phyloP scores from a whole-genome alignment of 768 basidiomycete species.

The Russula emetica region DNA sequence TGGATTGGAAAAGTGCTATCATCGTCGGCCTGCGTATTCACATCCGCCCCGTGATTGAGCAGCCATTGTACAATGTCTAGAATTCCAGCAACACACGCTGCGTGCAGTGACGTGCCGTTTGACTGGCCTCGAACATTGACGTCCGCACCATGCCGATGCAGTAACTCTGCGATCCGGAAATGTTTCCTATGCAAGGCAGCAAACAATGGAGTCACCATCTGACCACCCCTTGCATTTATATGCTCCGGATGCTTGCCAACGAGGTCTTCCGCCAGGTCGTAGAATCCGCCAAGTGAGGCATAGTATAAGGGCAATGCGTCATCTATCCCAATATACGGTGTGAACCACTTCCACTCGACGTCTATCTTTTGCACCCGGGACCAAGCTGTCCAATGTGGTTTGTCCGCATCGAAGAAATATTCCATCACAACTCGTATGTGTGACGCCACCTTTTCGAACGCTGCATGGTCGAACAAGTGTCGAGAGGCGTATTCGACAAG shows the following conservation, averaged over 20 bases:
- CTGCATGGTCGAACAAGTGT: slow-evolving; percentile 8
- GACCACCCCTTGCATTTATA: not conserved
- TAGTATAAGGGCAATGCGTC: not conserved
- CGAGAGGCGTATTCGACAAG: slow-evolving; percentile 46
- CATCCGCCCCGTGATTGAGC: not conserved
- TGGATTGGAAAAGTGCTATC: not conserved
- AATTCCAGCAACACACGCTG: too few species aligned
- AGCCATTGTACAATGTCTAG: too few species aligned
- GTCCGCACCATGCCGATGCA: not conserved
- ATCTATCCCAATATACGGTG: too few species aligned
- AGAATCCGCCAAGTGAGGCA: slow-evolving; percentile 8
- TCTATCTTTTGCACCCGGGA: not conserved
- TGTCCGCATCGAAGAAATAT: not conserved
- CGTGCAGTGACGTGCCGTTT: too few species aligned
- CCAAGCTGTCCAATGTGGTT: slow-evolving; percentile 8
- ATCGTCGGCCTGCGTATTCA: not conserved
- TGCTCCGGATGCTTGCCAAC: not conserved
- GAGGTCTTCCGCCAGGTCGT: not conserved
- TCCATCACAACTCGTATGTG: not conserved
- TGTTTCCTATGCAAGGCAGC: not conserved
- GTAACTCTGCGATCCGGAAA: not conserved
- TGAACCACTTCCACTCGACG: rapidly evolving
- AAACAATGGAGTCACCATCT: not conserved
- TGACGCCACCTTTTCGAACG: not conserved
- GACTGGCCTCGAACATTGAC: not conserved